A percentile compares a stretch with the other conserved stretches of the same genome.
These are phyloP conservation scores for Globisporangium middletonii DNA, from an alignment of 352 stramenopile species.

Conservation along the genomic window DNA sequence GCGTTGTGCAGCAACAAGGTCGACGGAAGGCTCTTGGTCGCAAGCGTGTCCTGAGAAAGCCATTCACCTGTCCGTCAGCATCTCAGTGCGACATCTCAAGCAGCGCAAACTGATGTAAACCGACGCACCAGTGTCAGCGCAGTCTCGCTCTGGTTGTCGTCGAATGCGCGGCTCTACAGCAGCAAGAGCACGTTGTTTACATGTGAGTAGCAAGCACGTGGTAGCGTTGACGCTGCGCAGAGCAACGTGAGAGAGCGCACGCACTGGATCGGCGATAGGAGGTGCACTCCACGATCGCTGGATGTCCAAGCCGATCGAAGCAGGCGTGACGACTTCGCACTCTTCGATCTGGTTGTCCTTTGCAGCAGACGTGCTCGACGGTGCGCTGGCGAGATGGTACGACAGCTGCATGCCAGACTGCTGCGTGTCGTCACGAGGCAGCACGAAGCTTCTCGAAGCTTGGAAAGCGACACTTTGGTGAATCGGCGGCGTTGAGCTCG, in stretches of 20 bases:
- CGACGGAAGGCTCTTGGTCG: background rate
- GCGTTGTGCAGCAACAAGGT: background rate
- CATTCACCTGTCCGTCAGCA: background rate
- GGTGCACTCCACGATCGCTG: conserved; percentile 45
- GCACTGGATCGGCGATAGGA: conserved; percentile 31
- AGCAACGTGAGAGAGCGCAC: conserved; percentile 1
- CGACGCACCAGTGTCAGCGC: conserved; percentile 23
- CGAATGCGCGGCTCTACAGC: conserved; percentile 10
- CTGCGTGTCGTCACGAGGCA: conserved; percentile 3
- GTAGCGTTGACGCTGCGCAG: background rate
- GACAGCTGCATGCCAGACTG: conserved; percentile 6
- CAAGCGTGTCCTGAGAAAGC: conserved; percentile 5
- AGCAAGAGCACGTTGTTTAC: background rate
- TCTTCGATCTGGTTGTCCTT: conserved; percentile 8
- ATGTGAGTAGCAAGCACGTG: background rate
- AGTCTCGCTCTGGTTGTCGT: conserved; percentile 38
- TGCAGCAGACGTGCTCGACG: background rate
- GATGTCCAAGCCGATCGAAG: conserved; percentile 18
- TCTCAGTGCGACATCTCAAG: conserved; percentile 2
- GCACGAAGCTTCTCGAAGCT: background rate
- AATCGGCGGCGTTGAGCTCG: conserved; percentile 24
- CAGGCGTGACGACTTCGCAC: background rate
- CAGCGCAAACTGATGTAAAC: background rate
- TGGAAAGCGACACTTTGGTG: conserved; percentile 1
- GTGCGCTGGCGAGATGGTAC: background rate